These are phyloP conservation scores for Leccinum olivaceopallidum DNA, from an alignment of 768 basidiomycete species.

Conservation along the genomic window DNA sequence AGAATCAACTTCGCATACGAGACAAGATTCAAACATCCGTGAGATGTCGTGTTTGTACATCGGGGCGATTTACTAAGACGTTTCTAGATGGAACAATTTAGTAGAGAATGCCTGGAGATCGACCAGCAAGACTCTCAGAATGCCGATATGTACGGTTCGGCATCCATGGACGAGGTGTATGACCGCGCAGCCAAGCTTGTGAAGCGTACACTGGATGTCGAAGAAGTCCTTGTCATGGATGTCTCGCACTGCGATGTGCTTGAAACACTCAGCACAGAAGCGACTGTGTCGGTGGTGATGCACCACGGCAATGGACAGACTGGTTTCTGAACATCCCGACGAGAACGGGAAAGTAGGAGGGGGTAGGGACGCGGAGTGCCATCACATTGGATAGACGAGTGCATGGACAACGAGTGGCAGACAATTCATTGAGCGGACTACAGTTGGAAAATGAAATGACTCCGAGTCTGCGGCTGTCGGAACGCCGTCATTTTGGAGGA, in stretches of 20 bases:
- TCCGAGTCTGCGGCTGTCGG: too few species aligned
- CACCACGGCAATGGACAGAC: constrained; percentile 62
- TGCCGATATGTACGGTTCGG: constrained; percentile 26
- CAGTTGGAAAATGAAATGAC: too few species aligned
- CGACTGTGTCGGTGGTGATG: constrained; percentile 65
- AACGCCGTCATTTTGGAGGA: too few species aligned
- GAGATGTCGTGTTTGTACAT: constrained; percentile 24
- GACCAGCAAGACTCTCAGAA: constrained; percentile 47
- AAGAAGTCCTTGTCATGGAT: constrained; percentile 91
- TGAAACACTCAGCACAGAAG: constrained; percentile 63
- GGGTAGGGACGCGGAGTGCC: too few species aligned
- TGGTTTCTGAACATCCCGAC: too few species aligned
- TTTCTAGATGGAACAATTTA: constrained; percentile 89
- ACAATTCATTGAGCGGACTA: too few species aligned
- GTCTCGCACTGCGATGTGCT: constrained; percentile 88
- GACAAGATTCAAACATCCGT: constrained; percentile 91
- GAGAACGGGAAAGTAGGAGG: too few species aligned
- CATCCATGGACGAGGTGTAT: constrained; percentile 86
- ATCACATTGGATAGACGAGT: too few species aligned
- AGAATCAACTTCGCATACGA: constrained; percentile 89
- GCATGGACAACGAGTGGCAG: too few species aligned
- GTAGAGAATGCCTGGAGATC: constrained; percentile 91
- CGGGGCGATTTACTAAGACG: not conserved
- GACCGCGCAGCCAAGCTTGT: constrained; percentile 89
- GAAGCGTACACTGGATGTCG: constrained; percentile 86